These are phyloP conservation scores for Plasmodium yoelii DNA, from an alignment of 169 alveolate species.

Conservation along the genomic window DNA sequence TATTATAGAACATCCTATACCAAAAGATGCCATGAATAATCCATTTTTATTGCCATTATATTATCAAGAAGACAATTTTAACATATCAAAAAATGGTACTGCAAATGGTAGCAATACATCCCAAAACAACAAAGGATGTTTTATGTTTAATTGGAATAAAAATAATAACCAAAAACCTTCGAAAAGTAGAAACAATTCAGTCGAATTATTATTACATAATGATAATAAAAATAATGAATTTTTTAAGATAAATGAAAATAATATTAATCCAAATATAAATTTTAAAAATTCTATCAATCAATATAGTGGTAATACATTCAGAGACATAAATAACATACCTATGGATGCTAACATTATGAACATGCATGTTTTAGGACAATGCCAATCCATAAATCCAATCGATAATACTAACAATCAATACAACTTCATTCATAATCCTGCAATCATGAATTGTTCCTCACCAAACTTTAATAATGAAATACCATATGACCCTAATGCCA, in stretches of 20 bases:
- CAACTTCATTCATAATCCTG: background rate
- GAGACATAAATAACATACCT: background rate
- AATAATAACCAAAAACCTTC: conserved; percentile 11
- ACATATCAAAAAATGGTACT: background rate
- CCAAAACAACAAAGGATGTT: conserved; percentile 34
- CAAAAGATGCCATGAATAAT: conserved; percentile 85
- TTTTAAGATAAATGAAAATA: background rate
- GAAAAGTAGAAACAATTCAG: conserved; percentile 18
- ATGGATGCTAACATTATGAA: background rate
- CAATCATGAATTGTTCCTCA: background rate
- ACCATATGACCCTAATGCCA: background rate
- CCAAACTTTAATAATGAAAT: background rate
- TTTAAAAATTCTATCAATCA: background rate
- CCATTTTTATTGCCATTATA: conserved; percentile 49
- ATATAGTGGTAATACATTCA: background rate
- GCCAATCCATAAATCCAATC: background rate
- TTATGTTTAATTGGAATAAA: conserved; percentile 28
- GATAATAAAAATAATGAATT: conserved; percentile 22
- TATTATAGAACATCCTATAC: conserved; percentile 92
- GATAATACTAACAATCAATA: background rate
- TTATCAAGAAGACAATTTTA: conserved; percentile 55
- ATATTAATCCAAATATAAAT: background rate
- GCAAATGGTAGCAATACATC: background rate
- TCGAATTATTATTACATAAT: conserved; percentile 53
- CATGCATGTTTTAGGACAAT: background rate